Evolutionary conservation across 176 grass and related monocot genomes (phyloP).

Genomic region (Thalia dealbata): DNA sequence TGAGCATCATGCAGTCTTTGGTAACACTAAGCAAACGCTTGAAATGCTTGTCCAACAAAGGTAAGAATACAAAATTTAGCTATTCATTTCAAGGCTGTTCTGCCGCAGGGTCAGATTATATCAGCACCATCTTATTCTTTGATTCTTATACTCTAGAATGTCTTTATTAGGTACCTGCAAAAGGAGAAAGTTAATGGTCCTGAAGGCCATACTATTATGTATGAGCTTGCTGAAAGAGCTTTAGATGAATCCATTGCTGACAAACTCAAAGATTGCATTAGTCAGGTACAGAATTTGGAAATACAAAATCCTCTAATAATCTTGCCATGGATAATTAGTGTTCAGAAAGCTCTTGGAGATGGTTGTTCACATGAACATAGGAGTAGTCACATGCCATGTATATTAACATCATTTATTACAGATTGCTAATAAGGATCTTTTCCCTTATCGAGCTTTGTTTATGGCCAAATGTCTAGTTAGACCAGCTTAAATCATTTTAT

Average conservation of each 20-base stretch:
- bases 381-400: too few species aligned
- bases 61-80: slow-evolving; percentile 14
- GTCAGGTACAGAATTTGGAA: slow-evolving; percentile 33
- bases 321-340: neutral
- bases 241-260: slow-evolving; percentile 52
- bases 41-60: slow-evolving; percentile 81
- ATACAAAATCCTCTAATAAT: neutral
- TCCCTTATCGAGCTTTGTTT: too few species aligned
- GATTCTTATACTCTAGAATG: slow-evolving; percentile 13
- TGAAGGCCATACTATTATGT: slow-evolving; percentile 62
- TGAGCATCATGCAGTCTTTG: slow-evolving; percentile 40
- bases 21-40: slow-evolving; percentile 66
- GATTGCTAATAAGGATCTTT: too few species aligned
- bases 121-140: neutral
- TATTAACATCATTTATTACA: too few species aligned
- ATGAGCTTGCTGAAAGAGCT: slow-evolving; percentile 85
- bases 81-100: neutral
- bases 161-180: slow-evolving; percentile 50
- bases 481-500: too few species aligned
- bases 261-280: slow-evolving; percentile 64
- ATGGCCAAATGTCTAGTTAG: too few species aligned
- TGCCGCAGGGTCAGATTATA: neutral
- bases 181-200: slow-evolving; percentile 82
- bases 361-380: too few species aligned
- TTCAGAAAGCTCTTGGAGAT: neutral